phyloP scores from a whole-genome alignment of 1,139 yeast species.

The Torulaspora pretoriensis region DNA sequence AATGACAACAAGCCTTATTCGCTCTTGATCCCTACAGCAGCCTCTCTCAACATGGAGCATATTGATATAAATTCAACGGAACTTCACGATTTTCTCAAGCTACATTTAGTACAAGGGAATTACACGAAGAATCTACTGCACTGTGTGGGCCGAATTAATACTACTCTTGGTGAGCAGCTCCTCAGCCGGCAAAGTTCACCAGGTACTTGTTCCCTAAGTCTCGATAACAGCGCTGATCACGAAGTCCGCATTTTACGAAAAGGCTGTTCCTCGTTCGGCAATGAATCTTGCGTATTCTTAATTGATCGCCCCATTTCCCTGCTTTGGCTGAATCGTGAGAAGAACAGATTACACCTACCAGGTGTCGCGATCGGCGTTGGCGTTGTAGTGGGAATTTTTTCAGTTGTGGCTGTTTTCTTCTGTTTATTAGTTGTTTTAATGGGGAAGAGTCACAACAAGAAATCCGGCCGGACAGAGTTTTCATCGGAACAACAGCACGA shows the following conservation, averaged over 20 bases:
- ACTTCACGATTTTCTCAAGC: slow-evolving; percentile 52
- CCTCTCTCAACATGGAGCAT: slow-evolving; percentile 45
- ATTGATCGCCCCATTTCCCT: slow-evolving; percentile 66
- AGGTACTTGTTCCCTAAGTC: slow-evolving; percentile 35
- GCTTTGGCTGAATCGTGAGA: slow-evolving; percentile 54
- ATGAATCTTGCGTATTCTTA: slow-evolving; percentile 58
- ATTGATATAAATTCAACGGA: slow-evolving; percentile 34
- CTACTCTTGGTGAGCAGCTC: slow-evolving; percentile 43
- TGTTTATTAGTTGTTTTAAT: slow-evolving; percentile 8
- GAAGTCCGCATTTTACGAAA: slow-evolving; percentile 61
- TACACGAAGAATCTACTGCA: slow-evolving; percentile 41
- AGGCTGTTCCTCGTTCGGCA: slow-evolving; percentile 56
- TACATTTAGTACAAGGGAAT: slow-evolving; percentile 65
- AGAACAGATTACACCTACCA: slow-evolving; percentile 58
- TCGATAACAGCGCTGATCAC: slow-evolving; percentile 50
- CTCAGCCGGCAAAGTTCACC: slow-evolving; percentile 42
- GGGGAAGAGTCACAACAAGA: slow-evolving; percentile 6
- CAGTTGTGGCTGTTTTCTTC: slow-evolving; percentile 7
- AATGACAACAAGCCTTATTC: slow-evolving; percentile 43
- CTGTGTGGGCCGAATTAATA: slow-evolving; percentile 45
- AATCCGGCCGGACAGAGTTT: neutral
- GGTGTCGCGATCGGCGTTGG: slow-evolving; percentile 65
- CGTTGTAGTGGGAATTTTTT: slow-evolving; percentile 49
- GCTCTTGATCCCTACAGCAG: slow-evolving; percentile 66
- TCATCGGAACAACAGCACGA: neutral